Percentiles rank a stretch among this genome's conserved stretches.
phyloP scores from a whole-genome alignment of 768 basidiomycete genomes.

The Tubosaeta sp. region DNA sequence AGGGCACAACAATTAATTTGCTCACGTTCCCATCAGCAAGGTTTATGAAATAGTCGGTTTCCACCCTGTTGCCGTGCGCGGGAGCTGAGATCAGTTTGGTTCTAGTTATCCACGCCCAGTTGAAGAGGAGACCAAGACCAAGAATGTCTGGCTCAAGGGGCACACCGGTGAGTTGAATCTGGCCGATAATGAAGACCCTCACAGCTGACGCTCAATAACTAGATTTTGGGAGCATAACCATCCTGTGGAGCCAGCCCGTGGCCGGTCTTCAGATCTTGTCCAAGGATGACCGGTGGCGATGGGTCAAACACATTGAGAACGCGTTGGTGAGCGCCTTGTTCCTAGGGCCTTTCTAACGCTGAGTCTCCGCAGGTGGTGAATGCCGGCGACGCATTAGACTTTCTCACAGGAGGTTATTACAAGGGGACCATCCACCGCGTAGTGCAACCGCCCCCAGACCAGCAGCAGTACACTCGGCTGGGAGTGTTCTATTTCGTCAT shows the following conservation, averaged over 20 bases:
- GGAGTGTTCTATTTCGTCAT: conserved; percentile 57
- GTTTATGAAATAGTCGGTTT: conserved; percentile 62
- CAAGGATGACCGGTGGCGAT: conserved; percentile 50
- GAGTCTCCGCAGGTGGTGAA: conserved; percentile 46
- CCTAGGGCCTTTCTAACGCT: neutral
- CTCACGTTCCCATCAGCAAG: conserved; percentile 36
- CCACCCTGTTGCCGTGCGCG: neutral
- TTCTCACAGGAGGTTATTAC: conserved; percentile 59
- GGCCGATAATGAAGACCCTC: too few relatives aligned
- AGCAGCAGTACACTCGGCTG: conserved; percentile 44
- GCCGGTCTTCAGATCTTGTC: conserved; percentile 54
- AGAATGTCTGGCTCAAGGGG: conserved; percentile 58
- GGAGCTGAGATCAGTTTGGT: neutral
- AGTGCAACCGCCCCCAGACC: conserved; percentile 54
- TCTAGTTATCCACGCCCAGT: conserved; percentile 45
- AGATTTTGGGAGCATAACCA: conserved; percentile 55
- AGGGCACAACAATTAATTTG: too few relatives aligned
- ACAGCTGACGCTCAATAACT: neutral
- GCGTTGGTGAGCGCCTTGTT: conserved; percentile 39
- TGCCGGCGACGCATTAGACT: conserved; percentile 55
- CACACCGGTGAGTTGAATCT: conserved; percentile 42
- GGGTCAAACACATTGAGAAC: conserved; percentile 56
- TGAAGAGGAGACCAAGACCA: conserved; percentile 47
- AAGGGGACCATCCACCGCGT: conserved; percentile 59
- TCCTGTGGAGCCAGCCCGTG: conserved; percentile 60